Evolutionary conservation across 1,284 basidiomycete genomes (phyloP), one percentile per base, ranked within the genome.

Genomic region (Paramarasmius palmivorus): DNA sequence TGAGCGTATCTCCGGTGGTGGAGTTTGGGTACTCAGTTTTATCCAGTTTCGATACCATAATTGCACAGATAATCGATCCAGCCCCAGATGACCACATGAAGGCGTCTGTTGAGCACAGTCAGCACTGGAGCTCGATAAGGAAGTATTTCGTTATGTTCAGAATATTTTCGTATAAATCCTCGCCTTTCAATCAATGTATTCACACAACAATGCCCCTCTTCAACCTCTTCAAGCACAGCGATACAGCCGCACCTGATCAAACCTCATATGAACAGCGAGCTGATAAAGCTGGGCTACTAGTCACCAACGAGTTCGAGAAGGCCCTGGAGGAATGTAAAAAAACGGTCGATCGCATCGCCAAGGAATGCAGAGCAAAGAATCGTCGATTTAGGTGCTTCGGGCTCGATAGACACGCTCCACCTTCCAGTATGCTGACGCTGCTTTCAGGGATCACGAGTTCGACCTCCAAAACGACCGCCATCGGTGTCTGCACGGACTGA

Each of bases 391-490:
- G 63, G 63, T 64, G 36, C 14, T 54, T 46, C n/a, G 10, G 22
- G 19, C 39, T 36, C 39, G 14, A 10, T 12, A 17, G 25, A 12
- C 23, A 36, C 22, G 12, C 42, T 4, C 39, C 41, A 29, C 9
- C 17, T 46, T 6, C n/a, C 34, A 23, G 17, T 5, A 23, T 2
- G 26, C n/a, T 20, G 25, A 22, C 49, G 7, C 32, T 42, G 19
- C 46, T 25, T 38, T 12, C 52, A 78, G 77, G 58, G 79, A 82
- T 62, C 67, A 77, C 41, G 78, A 80, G 61, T 82, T 80, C 55
- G 78, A 82, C 57, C 63, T 81, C 0, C 76, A 77, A 54, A 72
- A 73, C 38, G 76, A 79, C 58, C 62, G 61, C 45, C 53, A 68
- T 1, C 61, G 71, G 17, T 81, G 78, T 62, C 62, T 81, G n/a